Evolutionary conservation across 2,329 filamentous ascomycete genomes (phyloP), one percentile per base, ranked within the genome.

Genomic region (Paecilomyces sp.): DNA sequence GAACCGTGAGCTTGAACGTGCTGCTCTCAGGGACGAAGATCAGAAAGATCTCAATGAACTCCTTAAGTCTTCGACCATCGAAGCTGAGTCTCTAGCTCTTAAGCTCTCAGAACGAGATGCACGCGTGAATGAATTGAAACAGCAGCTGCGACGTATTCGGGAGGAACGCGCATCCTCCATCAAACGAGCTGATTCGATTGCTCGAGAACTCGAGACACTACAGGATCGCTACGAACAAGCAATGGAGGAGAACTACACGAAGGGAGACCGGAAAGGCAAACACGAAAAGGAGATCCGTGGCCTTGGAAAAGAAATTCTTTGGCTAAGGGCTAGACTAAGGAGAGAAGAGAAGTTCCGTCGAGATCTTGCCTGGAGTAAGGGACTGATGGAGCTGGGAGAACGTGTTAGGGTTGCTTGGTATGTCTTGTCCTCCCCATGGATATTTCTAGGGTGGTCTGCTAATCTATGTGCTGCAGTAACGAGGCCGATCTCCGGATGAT

Each of bases 401-500:
- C 73, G 72, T 34, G 75, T 79, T 57, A 74, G 77, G 56, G 68
- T 74, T 64, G 88, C 91, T 78, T 97, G 92, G 93, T 97, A 87
- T 67, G 90, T 88, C 65, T 61, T 59, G 57, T 34, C 41, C 53
- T 53, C 34, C 34, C n/a, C 18, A 28, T 53, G 41, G n/a, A 6
- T 4, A 47, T 56, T 54, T n/a, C 25, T 53, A 22, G 55, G 30
- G 58, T 59, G 66, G 59, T 62, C 36, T 63, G 65, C 67, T 71
- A 68, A 69, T 62, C 61, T 57, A 8, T n/a, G n/a, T 56, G 11
- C 12, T 59, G 73, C 74, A 97, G 94, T 79, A 99, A 97, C 79
- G 88, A 93, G 74, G 89, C 91, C 62, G 91, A 97, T 73, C 86
- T 97, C 61, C 85, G 87, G 57, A 88, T 97, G 70, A 87, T 97